Conservation (phyloP, 371 early-diverging fungal species). For the Conidiobolus incongruus region DNA sequence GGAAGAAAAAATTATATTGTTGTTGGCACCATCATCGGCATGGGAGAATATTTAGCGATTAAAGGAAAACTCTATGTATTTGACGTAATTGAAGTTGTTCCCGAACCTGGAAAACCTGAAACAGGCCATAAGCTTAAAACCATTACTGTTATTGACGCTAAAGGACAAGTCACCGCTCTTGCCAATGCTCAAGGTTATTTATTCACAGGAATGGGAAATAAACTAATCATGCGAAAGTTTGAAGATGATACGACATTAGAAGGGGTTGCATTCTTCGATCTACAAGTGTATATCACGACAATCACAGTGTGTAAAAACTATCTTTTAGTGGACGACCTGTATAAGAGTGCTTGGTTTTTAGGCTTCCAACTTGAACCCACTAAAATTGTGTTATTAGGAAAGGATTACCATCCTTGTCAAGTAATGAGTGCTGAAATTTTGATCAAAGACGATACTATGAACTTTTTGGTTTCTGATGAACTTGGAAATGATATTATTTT, state of each 20-base stretch:
- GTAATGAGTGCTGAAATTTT: slow-evolving; percentile 50
- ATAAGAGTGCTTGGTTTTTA: slow-evolving; percentile 78
- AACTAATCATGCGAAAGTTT: slow-evolving; percentile 78
- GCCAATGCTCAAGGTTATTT: slow-evolving; percentile 72
- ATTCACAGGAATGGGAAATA: slow-evolving; percentile 75
- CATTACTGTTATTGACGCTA: slow-evolving; percentile 66
- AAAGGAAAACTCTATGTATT: slow-evolving; percentile 80
- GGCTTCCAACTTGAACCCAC: slow-evolving; percentile 95
- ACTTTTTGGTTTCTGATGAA: slow-evolving; percentile 60
- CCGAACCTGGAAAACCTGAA: slow-evolving; percentile 84
- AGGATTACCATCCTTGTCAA: slow-evolving; percentile 51
- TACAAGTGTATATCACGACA: slow-evolving; percentile 71
- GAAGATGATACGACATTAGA: slow-evolving; percentile 71
- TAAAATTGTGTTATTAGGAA: slow-evolving; percentile 68
- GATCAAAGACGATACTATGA: slow-evolving; percentile 44
- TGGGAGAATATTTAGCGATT: slow-evolving; percentile 84
- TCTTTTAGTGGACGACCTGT: slow-evolving; percentile 78
- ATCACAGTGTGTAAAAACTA: slow-evolving; percentile 73
- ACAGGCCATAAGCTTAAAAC: slow-evolving; percentile 84
- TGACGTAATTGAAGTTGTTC: slow-evolving; percentile 94
- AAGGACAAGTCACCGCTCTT: slow-evolving; percentile 85
- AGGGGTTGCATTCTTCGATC: slow-evolving; percentile 94
- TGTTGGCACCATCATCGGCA: slow-evolving; percentile 70
- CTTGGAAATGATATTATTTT: slow-evolving; percentile 64
- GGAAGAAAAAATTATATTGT: slow-evolving; percentile 76